Evolutionary conservation across 768 basidiomycete genomes (phyloP).

Genomic region (Boletus coccyginus): DNA sequence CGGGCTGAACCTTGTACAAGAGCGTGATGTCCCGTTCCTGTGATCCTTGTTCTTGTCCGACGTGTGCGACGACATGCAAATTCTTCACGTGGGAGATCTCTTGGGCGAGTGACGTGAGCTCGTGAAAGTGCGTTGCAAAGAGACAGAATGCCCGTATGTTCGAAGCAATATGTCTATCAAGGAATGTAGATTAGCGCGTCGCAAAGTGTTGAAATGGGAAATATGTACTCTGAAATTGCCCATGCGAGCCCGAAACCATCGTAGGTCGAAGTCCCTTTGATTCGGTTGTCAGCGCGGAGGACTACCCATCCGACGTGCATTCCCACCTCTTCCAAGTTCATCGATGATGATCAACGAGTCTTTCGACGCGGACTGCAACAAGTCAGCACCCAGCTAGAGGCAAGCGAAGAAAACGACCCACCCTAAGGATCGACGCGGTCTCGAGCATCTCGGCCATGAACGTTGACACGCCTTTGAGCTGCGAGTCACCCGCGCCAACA

Average conservation of each 20-base stretch:
- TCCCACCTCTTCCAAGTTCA: slow-evolving; percentile 83
- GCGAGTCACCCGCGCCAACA: slow-evolving; percentile 97
- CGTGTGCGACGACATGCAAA: slow-evolving; percentile 93
- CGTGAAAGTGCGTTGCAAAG: slow-evolving; percentile 98
- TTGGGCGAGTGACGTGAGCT: slow-evolving; percentile 89
- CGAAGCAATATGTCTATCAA: slow-evolving; percentile 81
- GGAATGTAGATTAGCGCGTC: not conserved
- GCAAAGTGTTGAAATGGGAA: not conserved
- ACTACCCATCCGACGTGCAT: not conserved
- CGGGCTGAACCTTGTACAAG: slow-evolving; percentile 73
- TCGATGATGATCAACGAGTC: slow-evolving; percentile 97
- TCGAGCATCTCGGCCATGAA: slow-evolving; percentile 99
- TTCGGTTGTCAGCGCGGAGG: slow-evolving; percentile 3
- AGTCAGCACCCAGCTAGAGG: not conserved
- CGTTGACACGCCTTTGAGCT: slow-evolving; percentile 95
- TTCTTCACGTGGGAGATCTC: slow-evolving; percentile 87
- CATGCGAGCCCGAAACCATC: slow-evolving; percentile 98
- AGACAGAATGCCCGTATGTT: slow-evolving; percentile 91
- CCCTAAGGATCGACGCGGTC: slow-evolving; percentile 91
- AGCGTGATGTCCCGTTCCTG: slow-evolving; percentile 78
- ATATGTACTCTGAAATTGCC: slow-evolving; percentile 92
- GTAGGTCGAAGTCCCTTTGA: slow-evolving; percentile 86
- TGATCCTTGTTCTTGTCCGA: slow-evolving; percentile 47
- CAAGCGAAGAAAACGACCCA: slow-evolving; percentile 33
- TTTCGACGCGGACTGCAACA: slow-evolving; percentile 75